Conservation (phyloP, 2,329 filamentous ascomycete genomes). For the Ceratocystis papillata region DNA sequence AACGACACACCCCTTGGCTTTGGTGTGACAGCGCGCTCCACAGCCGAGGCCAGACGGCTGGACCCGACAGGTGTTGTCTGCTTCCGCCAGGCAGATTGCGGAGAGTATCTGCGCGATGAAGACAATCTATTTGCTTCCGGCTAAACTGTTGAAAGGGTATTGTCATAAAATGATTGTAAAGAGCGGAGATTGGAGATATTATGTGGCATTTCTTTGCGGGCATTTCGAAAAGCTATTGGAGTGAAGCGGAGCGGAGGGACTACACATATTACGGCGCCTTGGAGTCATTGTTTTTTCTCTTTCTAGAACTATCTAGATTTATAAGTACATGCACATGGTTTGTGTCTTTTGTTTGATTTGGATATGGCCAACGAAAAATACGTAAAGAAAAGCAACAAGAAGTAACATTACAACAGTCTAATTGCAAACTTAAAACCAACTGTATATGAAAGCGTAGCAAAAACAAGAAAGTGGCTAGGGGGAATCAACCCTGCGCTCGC, state of each 20-base stretch:
- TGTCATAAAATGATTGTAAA: not conserved
- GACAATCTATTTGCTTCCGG: slow-evolving; percentile 52
- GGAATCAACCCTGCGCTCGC: not conserved
- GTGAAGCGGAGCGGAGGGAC: slow-evolving; percentile 18
- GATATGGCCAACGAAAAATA: not conserved
- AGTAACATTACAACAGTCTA: slow-evolving; percentile 2
- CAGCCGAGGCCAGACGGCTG: slow-evolving; percentile 67
- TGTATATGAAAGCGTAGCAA: not conserved
- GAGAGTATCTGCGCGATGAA: slow-evolving; percentile 85
- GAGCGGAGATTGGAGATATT: slow-evolving; percentile 10
- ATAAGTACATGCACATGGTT: slow-evolving; percentile 16
- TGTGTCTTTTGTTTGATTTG: slow-evolving; percentile 14
- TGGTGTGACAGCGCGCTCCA: slow-evolving; percentile 79
- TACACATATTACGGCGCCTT: slow-evolving; percentile 22
- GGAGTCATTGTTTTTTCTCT: slow-evolving; percentile 23
- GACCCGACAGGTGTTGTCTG: slow-evolving; percentile 84
- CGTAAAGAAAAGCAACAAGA: not conserved
- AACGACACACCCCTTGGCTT: slow-evolving; percentile 90
- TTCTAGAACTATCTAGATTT: slow-evolving; percentile 21
- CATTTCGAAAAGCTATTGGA: slow-evolving; percentile 22
- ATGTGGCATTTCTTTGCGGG: slow-evolving; percentile 22
- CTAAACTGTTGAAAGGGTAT: slow-evolving; percentile 28
- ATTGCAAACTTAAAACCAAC: not conserved
- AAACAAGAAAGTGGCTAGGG: not conserved
- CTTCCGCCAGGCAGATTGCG: slow-evolving; percentile 87